Evolutionary conservation across 2,329 filamentous ascomycete species (phyloP), one percentile per base, ranked within the genome.

Genomic region (Zarea fungicola): DNA sequence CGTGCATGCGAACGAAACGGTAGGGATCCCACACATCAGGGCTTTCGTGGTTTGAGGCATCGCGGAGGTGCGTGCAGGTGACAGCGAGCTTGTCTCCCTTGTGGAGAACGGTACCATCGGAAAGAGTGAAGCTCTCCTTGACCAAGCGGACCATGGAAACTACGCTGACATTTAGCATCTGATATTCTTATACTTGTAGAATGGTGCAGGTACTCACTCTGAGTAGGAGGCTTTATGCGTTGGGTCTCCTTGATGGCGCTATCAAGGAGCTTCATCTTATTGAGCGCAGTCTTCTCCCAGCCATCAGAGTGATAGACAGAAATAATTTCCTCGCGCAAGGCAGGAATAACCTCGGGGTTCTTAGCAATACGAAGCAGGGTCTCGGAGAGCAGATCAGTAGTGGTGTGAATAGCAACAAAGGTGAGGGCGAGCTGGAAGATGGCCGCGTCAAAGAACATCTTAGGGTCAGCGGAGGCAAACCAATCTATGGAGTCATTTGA

Each of bases 381-480:
- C 16, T 57, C 52, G 6, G 48, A 40, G 1, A 61, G 29, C 7
- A 60, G 26, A 9, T 62, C 60, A 5, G 70, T 68, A 0, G 77
- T 78, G 1, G 77, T 80, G 58, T 81, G 77, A 26, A 80, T 78
- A 4, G 75, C 73, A 1, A 75, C 77, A 35, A 77, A 70, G 1
- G 68, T 65, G 18, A 65, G 58, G 2, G 16, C 13, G 1, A 62
- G 39, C 26, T 62, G 60, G 0, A 47, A 41, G 3, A 39, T 31
- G 11, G 50, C 54, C 2, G 53, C 43, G 19, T 62, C 51, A 4
- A 54, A 52, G 1, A 7, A 6, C 1, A 18, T 6, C 7, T 53
- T 46, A 1, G 51, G 49, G 7, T 75, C 75, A 36, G 68, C 65
- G n/a, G 66, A 65, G 50, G 80, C 77, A 48, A 71, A 66, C 78